Evolutionary conservation across 495 filamentous ascomycete genomes (phyloP).

Genomic region (Cladorrhinum samala): DNA sequence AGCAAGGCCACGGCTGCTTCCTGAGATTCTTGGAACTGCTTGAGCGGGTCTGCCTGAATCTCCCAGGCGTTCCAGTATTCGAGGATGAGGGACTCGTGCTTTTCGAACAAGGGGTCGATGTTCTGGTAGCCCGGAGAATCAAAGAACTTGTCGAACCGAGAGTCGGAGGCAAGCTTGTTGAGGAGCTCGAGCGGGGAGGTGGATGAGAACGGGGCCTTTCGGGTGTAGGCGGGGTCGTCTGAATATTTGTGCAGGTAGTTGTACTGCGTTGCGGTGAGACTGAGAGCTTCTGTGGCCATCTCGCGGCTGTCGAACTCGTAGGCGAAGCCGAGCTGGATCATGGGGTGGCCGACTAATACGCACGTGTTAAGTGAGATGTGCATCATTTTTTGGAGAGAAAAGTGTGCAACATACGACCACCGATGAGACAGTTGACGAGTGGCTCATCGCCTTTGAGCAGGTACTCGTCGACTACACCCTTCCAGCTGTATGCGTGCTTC

Average conservation of each 20-base stretch:
- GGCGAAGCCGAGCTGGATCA: conserved; percentile 86
- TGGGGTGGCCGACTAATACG: conserved; percentile 67
- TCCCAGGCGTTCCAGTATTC: conserved; percentile 88
- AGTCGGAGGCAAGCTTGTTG: conserved; percentile 49
- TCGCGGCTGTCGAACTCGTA: conserved; percentile 75
- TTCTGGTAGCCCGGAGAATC: conserved; percentile 53
- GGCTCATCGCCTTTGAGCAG: conserved; percentile 70
- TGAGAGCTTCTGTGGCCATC: conserved; percentile 77
- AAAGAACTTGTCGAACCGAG: conserved; percentile 56
- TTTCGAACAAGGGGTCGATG: conserved; percentile 58
- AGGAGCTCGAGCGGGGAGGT: conserved; percentile 62
- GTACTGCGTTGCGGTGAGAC: conserved; percentile 64
- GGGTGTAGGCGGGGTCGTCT: conserved; percentile 63
- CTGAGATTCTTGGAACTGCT: conserved; percentile 73
- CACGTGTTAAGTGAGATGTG: conserved; percentile 10
- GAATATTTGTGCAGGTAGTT: conserved; percentile 70
- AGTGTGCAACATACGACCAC: conserved; percentile 56
- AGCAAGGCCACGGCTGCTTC: conserved; percentile 68
- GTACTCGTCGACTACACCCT: conserved; percentile 65
- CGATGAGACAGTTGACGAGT: conserved; percentile 68
- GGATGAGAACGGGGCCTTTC: conserved; percentile 42
- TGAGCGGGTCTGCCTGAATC: conserved; percentile 49
- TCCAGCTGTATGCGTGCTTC: conserved; percentile 76
- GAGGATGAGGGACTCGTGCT: conserved; percentile 62
- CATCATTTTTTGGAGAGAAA: background rate